These are phyloP conservation scores for Cytidiella melzeri DNA, from an alignment of 768 basidiomycete species.

Conservation along the genomic window DNA sequence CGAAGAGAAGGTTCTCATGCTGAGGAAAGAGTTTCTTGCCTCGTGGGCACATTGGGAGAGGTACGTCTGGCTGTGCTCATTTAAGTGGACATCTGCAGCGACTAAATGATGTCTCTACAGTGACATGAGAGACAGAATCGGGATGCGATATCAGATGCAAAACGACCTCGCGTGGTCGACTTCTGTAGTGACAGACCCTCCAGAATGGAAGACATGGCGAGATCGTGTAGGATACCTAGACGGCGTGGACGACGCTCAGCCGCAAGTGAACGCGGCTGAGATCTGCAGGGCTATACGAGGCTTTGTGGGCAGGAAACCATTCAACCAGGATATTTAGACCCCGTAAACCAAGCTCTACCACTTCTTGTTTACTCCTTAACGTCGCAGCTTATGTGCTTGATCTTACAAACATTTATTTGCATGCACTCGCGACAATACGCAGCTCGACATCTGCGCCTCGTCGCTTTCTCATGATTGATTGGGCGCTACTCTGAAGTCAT, in stretches of 20 bases:
- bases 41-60: constrained; percentile 68
- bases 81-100: too few relatives aligned
- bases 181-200: constrained; percentile 22
- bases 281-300: constrained; percentile 35
- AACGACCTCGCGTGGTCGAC: constrained; percentile 47
- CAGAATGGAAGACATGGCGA: constrained; percentile 17
- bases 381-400: too few relatives aligned
- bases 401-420: too few relatives aligned
- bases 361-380: too few relatives aligned
- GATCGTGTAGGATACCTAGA: constrained; percentile 10
- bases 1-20: constrained; percentile 15
- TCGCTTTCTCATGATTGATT: not conserved
- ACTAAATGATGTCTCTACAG: constrained; percentile 31
- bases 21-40: constrained; percentile 55
- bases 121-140: constrained; percentile 71
- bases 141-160: constrained; percentile 45
- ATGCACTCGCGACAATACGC: too few relatives aligned
- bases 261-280: constrained; percentile 16
- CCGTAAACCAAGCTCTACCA: too few relatives aligned
- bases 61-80: too few relatives aligned
- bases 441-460: not conserved
- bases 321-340: constrained; percentile 2
- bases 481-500: not conserved
- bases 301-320: constrained; percentile 34
- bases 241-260: constrained; percentile 9